Evolutionary conservation across 1,139 yeast genomes (phyloP), one percentile per base, ranked within the genome.

Genomic region (Suhomyces anneliseae): DNA sequence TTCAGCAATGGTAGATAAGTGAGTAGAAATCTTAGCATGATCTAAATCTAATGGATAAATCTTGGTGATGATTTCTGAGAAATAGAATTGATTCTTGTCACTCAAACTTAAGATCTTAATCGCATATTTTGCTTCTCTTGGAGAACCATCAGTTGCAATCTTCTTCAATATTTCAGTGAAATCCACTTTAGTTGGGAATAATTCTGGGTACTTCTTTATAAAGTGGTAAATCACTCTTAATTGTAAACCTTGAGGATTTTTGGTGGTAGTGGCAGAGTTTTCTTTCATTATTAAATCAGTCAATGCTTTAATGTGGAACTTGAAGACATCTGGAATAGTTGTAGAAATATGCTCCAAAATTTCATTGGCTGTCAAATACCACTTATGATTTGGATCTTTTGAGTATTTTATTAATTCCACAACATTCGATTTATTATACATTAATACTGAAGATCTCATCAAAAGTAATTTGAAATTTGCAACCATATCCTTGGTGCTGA

Each of bases 401-500:
- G 83, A 71, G 29, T 72, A 61, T 31, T 72, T 72, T 26, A 87
- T 67, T 29, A 89, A 66, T 32, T 79, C 74, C 0, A 78, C 67
- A 27, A 89, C 73, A 54, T 83, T 87, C 31, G 88, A 79, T 55
- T 79, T 78, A 65, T 90, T 90, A 65, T 78, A 85, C 26, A 85
- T 59, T 15, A 86, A 67, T 35, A 81, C 76, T 0, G 93, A 77
- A 0, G 86, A 67, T 50, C 96, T 74, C 54, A 82, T 81, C 36
- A 87, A 57, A 32, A 90, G 59, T 6, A 85, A 65, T 51, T 80
- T 79, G 50, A 88, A 67, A 24, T 78, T 76, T 0, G 70, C 65
- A 2, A 75, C 70, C 72, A 85, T 74, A 43, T 81, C 83, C 14
- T 69, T 68, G 0, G 81, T 64, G 4, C 78, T 64, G 3, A 80